A percentile compares a stretch with the other conserved stretches of the same genome.
Conservation (phyloP, 2,329 filamentous ascomycete species). For the Colletotrichum sidae region DNA sequence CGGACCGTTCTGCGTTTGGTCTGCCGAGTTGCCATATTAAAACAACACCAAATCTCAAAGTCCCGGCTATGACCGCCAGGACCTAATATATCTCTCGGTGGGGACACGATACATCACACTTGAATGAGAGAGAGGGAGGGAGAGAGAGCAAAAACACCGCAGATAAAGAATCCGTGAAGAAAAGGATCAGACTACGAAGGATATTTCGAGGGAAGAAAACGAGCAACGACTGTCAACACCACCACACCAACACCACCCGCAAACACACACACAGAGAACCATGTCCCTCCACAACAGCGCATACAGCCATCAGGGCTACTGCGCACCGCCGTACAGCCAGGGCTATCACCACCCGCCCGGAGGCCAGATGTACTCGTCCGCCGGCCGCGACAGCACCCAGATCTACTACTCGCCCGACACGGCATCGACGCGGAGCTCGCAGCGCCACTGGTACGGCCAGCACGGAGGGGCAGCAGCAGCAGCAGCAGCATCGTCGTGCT, state of each 20-base stretch:
- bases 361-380: conserved; percentile 27
- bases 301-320: conserved; percentile 32
- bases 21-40: too few relatives aligned
- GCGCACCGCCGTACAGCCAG: conserved; percentile 33
- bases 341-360: conserved; percentile 31
- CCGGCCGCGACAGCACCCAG: conserved; percentile 9
- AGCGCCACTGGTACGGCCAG: conserved; percentile 30
- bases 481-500: conserved; percentile 1
- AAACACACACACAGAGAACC: not conserved
- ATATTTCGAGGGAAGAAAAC: not conserved
- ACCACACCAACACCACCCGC: not conserved
- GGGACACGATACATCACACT: too few relatives aligned
- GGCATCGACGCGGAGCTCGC: conserved; percentile 17
- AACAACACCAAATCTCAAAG: too few relatives aligned
- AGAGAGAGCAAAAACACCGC: not conserved
- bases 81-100: too few relatives aligned
- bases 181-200: not conserved
- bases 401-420: conserved; percentile 20
- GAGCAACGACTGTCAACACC: not conserved
- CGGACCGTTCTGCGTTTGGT: too few relatives aligned
- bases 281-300: conserved; percentile 33
- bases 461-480: conserved; percentile 1
- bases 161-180: not conserved
- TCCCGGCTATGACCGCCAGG: too few relatives aligned
- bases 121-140: not conserved